Evolutionary conservation across 2,329 filamentous ascomycete genomes (phyloP).

Genomic region (Geosmithia putterillii): DNA sequence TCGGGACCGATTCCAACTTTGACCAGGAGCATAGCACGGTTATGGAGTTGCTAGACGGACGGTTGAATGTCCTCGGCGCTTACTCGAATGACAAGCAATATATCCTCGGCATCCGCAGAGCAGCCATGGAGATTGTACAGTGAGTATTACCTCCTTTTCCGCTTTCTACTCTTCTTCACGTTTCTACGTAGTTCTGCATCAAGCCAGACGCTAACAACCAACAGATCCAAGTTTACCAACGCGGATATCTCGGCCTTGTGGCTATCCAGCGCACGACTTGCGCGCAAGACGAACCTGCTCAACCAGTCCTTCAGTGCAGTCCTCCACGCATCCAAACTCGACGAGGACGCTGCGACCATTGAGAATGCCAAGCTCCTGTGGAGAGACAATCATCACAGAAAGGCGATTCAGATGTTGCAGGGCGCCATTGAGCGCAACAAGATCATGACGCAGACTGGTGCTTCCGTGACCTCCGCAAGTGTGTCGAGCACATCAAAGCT

Average conservation of each 20-base stretch:
- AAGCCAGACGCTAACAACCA: conserved; percentile 2
- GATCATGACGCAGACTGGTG: conserved; percentile 44
- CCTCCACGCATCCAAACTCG: conserved; percentile 72
- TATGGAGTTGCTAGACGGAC: conserved; percentile 43
- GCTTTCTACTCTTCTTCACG: too few species aligned
- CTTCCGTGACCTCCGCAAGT: conserved; percentile 11
- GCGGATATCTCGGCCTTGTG: conserved; percentile 72
- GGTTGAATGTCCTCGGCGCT: conserved; percentile 81
- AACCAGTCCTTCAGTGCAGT: conserved; percentile 91
- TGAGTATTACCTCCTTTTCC: conserved; percentile 22
- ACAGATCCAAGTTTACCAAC: conserved; percentile 48
- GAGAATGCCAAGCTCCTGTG: conserved; percentile 89
- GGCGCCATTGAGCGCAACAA: conserved; percentile 72
- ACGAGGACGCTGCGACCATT: conserved; percentile 79
- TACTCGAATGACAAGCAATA: conserved; percentile 93
- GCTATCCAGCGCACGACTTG: conserved; percentile 74
- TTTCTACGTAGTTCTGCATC: not conserved
- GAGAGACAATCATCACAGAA: conserved; percentile 85
- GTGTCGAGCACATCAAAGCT: conserved; percentile 20
- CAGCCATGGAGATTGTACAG: conserved; percentile 71
- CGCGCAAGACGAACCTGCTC: conserved; percentile 71
- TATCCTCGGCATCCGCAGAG: conserved; percentile 71
- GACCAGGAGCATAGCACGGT: conserved; percentile 22
- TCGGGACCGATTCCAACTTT: conserved; percentile 30
- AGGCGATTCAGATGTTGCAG: conserved; percentile 85